Evolutionary conservation across 805 yeast species (phyloP).

Genomic region (Starmerella potacharoeniae): DNA sequence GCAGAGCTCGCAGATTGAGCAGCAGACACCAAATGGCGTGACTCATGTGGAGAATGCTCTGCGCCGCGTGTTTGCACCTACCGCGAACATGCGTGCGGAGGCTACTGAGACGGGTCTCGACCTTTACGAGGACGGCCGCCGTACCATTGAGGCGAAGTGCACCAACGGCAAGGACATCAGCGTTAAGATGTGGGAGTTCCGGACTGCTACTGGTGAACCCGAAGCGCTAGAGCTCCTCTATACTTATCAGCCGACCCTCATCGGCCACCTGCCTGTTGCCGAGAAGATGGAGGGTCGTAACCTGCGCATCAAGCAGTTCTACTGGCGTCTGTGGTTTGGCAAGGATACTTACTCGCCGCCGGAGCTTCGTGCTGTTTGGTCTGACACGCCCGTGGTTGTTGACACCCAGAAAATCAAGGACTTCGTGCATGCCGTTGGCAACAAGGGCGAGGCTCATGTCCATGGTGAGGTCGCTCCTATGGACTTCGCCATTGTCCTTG

Average conservation of each 20-base stretch:
- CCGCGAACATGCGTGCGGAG: slow-evolving; percentile 49
- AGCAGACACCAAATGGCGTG: slow-evolving; percentile 39
- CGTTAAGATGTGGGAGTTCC: slow-evolving; percentile 70
- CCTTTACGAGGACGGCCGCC: slow-evolving; percentile 67
- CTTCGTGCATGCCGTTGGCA: slow-evolving; percentile 94
- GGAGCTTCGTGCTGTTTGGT: slow-evolving; percentile 50
- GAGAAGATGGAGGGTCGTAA: slow-evolving; percentile 88
- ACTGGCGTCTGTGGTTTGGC: slow-evolving; percentile 97
- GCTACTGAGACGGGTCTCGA: slow-evolving; percentile 45
- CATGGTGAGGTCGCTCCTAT: slow-evolving; percentile 79
- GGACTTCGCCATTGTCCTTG: slow-evolving; percentile 97
- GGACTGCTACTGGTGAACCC: slow-evolving; percentile 68
- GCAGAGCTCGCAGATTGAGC: slow-evolving; percentile 67
- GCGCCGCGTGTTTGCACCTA: slow-evolving; percentile 69
- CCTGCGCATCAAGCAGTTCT: slow-evolving; percentile 83
- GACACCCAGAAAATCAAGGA: slow-evolving; percentile 72
- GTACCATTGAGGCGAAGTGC: slow-evolving; percentile 48
- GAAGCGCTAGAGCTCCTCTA: slow-evolving; percentile 68
- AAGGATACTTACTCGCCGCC: slow-evolving; percentile 43
- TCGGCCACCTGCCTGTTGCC: slow-evolving; percentile 87
- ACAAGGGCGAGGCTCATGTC: slow-evolving; percentile 92
- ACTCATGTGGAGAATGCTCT: slow-evolving; percentile 71
- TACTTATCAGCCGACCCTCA: slow-evolving; percentile 62
- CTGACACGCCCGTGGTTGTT: slow-evolving; percentile 53
- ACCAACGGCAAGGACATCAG: slow-evolving; percentile 44